Base-by-base conservation (phyloP, 768 basidiomycete genomes). In the Saitozyma sp. region DNA sequence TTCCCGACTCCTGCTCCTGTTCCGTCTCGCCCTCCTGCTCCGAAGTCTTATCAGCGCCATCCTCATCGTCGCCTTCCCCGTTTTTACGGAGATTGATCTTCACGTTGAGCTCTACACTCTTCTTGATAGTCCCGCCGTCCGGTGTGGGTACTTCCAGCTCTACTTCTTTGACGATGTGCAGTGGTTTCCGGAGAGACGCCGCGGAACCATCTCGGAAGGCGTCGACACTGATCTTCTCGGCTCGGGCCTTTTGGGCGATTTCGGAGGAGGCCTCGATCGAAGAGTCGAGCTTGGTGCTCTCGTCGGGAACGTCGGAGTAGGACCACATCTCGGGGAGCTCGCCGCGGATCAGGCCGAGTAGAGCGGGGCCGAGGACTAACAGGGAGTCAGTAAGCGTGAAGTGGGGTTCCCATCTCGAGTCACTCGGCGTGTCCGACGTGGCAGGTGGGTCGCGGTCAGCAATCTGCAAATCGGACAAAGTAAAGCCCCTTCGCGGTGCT, bases 241-340 rank as follows among this genome's bases (percentile, higher is more conserved):
- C 60, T 53, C 65, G 48, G 11, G 71, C 70, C 48, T 63, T 62
- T 50, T 67, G 61, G 16, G 74, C 69, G n/a, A 67, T 61, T 53
- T 73, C 73, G 0, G 74, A 70, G 5, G 68, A 59, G 9, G 66
- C 48, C 54, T 75, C 68, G 56, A 74, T 71, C 2, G 67, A 69
- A 9, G 71, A 69, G 53, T 74, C 73, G 13, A 64, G 53, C n/a
- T 63, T 13, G 10, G 56, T 57, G 14, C 75, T 70, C 19, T 82
- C 80, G 14, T 82, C 83, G 2, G 68, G 64, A 1, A 55, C 45
- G 78, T 92, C 90, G 56, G 80, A 83, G 89, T 89, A 93, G 14
- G 66, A 78, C 88, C 89, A 92, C 19, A 86, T 84, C 29, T 85
- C 83, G 11, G 66, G 68, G n/a, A 91, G 66, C 78, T 95, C 92